These are phyloP conservation scores for Beta macrorhiza DNA, from an alignment of 179 eudicot species.

Conservation along the genomic window DNA sequence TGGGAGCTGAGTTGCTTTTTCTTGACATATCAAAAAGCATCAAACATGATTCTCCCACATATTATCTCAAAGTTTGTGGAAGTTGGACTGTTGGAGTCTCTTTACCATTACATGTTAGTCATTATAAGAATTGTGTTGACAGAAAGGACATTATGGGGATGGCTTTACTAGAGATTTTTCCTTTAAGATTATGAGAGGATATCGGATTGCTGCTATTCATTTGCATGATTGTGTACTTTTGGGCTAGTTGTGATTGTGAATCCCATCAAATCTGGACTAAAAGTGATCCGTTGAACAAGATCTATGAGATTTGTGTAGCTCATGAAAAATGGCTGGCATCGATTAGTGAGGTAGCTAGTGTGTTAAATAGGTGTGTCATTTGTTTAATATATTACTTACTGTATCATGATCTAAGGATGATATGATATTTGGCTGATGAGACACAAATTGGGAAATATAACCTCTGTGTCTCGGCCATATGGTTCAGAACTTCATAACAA, in stretches of 20 bases:
- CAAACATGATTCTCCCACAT: neutral
- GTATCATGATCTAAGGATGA: neutral
- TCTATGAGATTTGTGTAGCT: slow-evolving; percentile 49
- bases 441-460: too few relatives aligned
- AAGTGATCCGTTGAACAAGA: slow-evolving; percentile 52
- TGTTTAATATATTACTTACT: neutral
- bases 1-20: neutral
- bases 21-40: neutral
- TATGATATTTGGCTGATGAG: neutral
- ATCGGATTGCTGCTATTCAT: neutral
- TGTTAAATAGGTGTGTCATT: neutral
- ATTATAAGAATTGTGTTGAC: neutral
- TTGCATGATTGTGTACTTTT: neutral
- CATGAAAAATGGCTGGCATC: slow-evolving; percentile 51
- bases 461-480: too few relatives aligned
- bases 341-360: neutral
- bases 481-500: too few relatives aligned
- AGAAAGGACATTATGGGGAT: neutral
- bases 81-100: too few relatives aligned
- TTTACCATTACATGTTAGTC: neutral
- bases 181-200: neutral
- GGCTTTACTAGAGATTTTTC: neutral
- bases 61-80: neutral
- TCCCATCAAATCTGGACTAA: slow-evolving; percentile 42
- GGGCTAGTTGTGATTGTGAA: slow-evolving; percentile 17